Base-by-base conservation (phyloP, 2,329 filamentous ascomycete species). In the Aplosporella prunicola region DNA sequence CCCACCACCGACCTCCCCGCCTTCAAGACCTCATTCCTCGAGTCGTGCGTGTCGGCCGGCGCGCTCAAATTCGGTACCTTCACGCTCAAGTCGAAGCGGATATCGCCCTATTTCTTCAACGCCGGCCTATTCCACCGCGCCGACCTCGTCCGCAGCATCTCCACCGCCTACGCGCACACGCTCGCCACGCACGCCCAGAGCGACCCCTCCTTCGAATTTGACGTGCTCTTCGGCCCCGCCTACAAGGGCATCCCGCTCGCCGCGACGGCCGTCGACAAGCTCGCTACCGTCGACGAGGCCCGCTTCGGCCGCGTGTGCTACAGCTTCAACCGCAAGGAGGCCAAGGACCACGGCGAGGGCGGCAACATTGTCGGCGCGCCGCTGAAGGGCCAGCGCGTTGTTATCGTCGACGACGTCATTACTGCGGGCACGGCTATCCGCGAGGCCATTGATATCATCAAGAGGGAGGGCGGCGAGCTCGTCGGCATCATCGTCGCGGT, bases 241-340 rank as follows among this genome's bases (percentile, higher is more conserved):
- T 98, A 96, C 72, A 98, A 96, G 68, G 91, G 91, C 29, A 94
- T 96, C 47, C 86, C 88, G 1, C 75, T 96, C n/a, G 82, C 83
- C 29, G 79, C 82, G 11, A 74, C 83, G 3, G 80, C 86, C 11
- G 72, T 80, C 24, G 75, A 83, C 56, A 82, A 87, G 59, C 74
- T 96, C 9, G 74, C 76, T 36, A 73, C 79, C 51, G 64, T 87
- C 9, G 78, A 85, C 45, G 66, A 74, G 13, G 62, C 66, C 34
- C 74, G 70, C 44, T 91, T 82, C 62, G 76, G 75, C 39, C 63
- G 71, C 28, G 70, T 83, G 40, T 84, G 80, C 54, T 96, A 94
- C 66, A 80, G 79, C 22, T 96, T 93, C 66, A 93, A 96, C 65
- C 78, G 91, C 54, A 96, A 96, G 66, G 91, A 96, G 66, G 83